phyloP scores from a whole-genome alignment of 805 yeast species.

The Helenozyma rhizophorensis region DNA sequence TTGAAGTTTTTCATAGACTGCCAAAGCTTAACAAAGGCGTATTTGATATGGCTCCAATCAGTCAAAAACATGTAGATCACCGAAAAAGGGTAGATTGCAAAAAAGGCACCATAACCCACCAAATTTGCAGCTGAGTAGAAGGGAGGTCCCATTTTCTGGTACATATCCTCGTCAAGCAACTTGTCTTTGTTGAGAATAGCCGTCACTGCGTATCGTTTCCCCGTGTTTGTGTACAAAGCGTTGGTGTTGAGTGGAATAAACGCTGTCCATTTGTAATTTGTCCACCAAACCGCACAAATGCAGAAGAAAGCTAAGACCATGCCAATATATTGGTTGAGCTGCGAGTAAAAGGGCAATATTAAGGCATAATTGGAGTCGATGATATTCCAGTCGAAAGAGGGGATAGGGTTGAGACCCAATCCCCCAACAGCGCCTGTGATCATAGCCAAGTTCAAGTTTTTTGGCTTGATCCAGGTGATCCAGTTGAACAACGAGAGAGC shows the following conservation, averaged over 20 bases:
- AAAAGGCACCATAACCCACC: constrained; percentile 20
- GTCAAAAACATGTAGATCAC: constrained; percentile 17
- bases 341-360: constrained; percentile 27
- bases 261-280: constrained; percentile 26
- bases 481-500: constrained; percentile 26
- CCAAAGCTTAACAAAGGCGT: constrained; percentile 11
- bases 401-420: constrained; percentile 51
- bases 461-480: constrained; percentile 36
- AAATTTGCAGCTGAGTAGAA: constrained; percentile 20
- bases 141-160: constrained; percentile 18
- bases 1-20: constrained; percentile 14
- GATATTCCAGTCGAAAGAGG: constrained; percentile 52
- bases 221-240: constrained; percentile 22
- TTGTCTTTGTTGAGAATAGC: constrained; percentile 11
- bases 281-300: constrained; percentile 24
- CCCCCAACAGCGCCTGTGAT: constrained; percentile 47
- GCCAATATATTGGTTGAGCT: constrained; percentile 22
- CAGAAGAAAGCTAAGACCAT: constrained; percentile 18
- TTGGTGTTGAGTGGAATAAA: constrained; percentile 24
- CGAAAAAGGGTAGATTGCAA: constrained; percentile 23
- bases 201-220: constrained; percentile 18
- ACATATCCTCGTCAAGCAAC: constrained; percentile 15
- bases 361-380: constrained; percentile 27
- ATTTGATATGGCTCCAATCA: constrained; percentile 13
- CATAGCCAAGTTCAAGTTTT: constrained; percentile 43